Evolutionary conservation across 306 rosid species (phyloP), one percentile per base, ranked within the genome.

Genomic region (Casuarina cunninghamiana): DNA sequence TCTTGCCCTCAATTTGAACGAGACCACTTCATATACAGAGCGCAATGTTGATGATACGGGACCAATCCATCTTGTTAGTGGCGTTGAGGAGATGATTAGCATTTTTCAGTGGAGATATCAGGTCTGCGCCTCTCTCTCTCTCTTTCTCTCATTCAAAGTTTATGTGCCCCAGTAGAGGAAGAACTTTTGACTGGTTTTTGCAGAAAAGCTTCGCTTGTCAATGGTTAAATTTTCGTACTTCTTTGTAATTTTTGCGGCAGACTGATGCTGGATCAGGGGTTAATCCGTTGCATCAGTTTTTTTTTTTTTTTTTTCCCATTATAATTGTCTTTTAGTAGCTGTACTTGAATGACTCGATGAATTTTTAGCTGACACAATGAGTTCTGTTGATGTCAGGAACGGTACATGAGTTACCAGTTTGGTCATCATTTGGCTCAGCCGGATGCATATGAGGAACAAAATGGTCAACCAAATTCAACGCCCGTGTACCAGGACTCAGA

Each of bases 71-170:
- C 90, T 83, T 50, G 97, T 95, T 66, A 86, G 97, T 80, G 87
- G 93, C 77, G 87, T 83, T 78, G 99, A 93, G 73, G 99, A 95
- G 90, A 93, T 95, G 91, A 77, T 79, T 45, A 81, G 75, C 75
- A 91, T 95, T 78, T 75, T 87, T 82, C 88, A 93, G 5, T 80
- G 86, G 79, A 92, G 89, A 41, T 85, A 87, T 85, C 88, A 89
- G 97, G 98, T 94, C 88, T 80, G 73, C 66, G 32, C 32, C 32
- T 26, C 32, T 26, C 32, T 26, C 32, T 26, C 32, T 73, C 70
- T 26, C 67, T 21, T 82, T 71, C 50, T 57, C 10, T 45, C 37
- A 53, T 62, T 13, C 41, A 50, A 44, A 54, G 75, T 35, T 62
- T 44, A 17, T 78, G 15, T 26, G 19, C 62, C 62, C 5, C 32